A percentile compares a stretch with the other conserved stretches of the same genome.
Conservation (phyloP, 331 rosid genomes). For the Pyrus hybrid region DNA sequence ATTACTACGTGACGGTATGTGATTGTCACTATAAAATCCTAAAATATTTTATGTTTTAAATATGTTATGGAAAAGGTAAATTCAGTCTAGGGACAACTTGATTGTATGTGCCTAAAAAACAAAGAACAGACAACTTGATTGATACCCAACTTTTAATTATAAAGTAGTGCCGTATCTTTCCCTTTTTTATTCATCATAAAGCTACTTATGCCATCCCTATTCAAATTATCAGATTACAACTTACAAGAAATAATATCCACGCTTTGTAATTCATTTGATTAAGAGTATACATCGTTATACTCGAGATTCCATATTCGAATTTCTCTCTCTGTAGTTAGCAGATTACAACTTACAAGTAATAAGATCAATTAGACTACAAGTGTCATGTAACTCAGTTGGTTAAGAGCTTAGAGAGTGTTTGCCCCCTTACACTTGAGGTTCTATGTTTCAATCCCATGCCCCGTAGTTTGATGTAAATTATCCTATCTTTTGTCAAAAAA, state of each 20-base stretch:
- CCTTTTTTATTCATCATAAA: neutral
- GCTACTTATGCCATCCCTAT: neutral
- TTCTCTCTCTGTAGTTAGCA: no score
- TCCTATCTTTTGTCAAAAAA: no score
- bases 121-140: conserved; percentile 8
- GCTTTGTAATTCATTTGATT: no score
- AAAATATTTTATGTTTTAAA: neutral
- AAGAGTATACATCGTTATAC: no score
- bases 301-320: no score
- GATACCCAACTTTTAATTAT: conserved; percentile 3
- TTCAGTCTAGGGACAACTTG: neutral
- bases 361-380: no score
- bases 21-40: neutral
- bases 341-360: no score
- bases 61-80: neutral
- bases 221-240: neutral
- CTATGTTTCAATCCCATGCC: no score
- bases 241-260: neutral
- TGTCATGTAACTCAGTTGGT: no score
- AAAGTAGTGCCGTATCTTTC: neutral
- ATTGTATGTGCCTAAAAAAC: neutral
- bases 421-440: no score
- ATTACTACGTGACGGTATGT: neutral
- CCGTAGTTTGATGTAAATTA: no score
- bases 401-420: no score